Evolutionary conservation across 805 yeast species (phyloP).

Genomic region (Teunomyces panamensis): DNA sequence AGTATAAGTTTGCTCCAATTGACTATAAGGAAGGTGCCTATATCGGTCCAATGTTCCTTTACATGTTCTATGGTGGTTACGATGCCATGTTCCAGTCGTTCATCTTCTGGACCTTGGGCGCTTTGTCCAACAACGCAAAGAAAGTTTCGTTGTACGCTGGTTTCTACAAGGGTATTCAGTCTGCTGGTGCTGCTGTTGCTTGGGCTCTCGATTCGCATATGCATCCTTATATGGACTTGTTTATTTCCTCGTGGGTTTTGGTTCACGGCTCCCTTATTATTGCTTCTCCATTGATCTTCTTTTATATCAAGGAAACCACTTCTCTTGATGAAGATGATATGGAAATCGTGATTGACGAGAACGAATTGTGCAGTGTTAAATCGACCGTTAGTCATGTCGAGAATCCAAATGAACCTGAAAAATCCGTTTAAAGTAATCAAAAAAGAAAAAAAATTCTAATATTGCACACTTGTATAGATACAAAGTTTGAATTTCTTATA

Average conservation of each 20-base stretch:
- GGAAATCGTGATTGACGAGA: conserved; percentile 17
- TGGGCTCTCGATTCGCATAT: conserved; percentile 54
- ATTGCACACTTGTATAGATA: too few relatives aligned
- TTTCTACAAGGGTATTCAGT: conserved; percentile 61
- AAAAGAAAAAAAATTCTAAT: too few relatives aligned
- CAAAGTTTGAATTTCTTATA: too few relatives aligned
- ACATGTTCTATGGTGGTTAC: conserved; percentile 57
- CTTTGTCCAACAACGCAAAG: conserved; percentile 55
- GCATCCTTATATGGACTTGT: conserved; percentile 37
- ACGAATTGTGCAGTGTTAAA: conserved; percentile 25
- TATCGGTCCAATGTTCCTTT: conserved; percentile 60
- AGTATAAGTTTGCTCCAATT: conserved; percentile 22
- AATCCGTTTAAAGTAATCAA: neutral
- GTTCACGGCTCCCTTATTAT: conserved; percentile 46
- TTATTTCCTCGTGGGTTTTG: conserved; percentile 48
- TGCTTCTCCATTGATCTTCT: conserved; percentile 46
- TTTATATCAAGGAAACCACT: conserved; percentile 45
- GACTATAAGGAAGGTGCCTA: conserved; percentile 48
- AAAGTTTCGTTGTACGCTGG: conserved; percentile 57
- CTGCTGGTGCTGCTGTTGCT: conserved; percentile 60
- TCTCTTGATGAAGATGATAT: conserved; percentile 31
- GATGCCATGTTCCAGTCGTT: conserved; percentile 62
- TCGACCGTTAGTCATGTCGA: conserved; percentile 9
- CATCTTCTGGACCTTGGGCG: conserved; percentile 58
- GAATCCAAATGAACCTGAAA: neutral